Evolutionary conservation across 1,284 basidiomycete genomes (phyloP).

Genomic region (Leccinum fuscescens): DNA sequence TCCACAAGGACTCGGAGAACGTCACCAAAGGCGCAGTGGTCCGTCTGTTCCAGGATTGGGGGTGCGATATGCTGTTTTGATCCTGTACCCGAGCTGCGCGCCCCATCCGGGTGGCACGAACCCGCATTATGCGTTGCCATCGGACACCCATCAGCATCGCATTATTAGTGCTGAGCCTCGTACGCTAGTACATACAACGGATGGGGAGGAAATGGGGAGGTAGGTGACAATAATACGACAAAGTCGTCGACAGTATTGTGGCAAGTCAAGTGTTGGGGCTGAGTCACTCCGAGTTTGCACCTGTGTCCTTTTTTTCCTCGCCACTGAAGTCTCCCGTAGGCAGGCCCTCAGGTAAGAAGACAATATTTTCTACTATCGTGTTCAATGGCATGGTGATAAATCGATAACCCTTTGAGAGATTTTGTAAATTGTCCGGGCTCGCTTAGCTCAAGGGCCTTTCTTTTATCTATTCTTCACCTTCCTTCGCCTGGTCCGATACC

Average conservation of each 20-base stretch:
- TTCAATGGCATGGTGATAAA: conserved; percentile 15
- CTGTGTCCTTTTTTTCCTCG: not conserved
- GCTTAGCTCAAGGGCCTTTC: conserved; percentile 1
- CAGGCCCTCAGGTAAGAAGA: not conserved
- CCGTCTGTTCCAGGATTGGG: not conserved
- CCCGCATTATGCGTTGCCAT: not conserved
- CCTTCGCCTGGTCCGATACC: conserved; percentile 23
- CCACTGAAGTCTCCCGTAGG: not conserved
- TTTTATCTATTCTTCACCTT: conserved; percentile 28
- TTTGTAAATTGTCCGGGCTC: conserved; percentile 8
- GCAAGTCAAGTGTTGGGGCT: not conserved
- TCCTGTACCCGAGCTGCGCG: not conserved
- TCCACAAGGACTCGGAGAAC: not conserved
- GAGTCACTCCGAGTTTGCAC: too few species aligned
- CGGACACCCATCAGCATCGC: not conserved
- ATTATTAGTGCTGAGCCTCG: not conserved
- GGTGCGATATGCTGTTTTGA: not conserved
- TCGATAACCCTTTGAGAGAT: not conserved
- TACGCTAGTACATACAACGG: not conserved
- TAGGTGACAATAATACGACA: not conserved
- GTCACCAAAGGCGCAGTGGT: not conserved
- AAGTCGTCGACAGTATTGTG: not conserved
- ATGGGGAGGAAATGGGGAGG: not conserved
- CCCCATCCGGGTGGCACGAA: not conserved
- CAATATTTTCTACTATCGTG: not conserved